A percentile compares a stretch with the other conserved stretches of the same genome.
These are phyloP conservation scores for Scheffersomyces ergatensis DNA, from an alignment of 805 yeast genomes.

Conservation along the genomic window DNA sequence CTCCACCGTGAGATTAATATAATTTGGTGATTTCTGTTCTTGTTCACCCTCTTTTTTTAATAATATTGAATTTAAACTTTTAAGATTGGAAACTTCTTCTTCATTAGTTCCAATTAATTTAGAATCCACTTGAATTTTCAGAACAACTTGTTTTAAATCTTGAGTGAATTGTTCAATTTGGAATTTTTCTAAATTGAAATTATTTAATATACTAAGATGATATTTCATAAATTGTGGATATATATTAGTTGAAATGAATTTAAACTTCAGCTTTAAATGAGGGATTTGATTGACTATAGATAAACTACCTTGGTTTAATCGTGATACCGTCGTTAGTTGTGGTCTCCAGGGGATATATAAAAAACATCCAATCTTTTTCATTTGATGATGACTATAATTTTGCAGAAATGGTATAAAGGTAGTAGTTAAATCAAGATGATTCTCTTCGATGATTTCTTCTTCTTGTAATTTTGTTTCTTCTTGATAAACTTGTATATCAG, in stretches of 20 bases:
- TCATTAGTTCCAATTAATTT: not conserved
- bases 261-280: not conserved
- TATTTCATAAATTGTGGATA: not conserved
- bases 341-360: conserved; percentile 6
- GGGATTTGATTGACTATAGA: conserved; percentile 1
- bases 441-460: not conserved
- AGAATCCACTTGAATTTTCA: not conserved
- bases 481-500: not conserved
- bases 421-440: not conserved
- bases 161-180: not conserved
- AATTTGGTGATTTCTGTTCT: not conserved
- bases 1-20: not conserved
- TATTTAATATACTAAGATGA: not conserved
- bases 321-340: not conserved
- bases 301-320: conserved; percentile 1
- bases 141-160: not conserved
- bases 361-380: conserved; percentile 1
- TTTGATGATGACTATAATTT: conserved; percentile 1
- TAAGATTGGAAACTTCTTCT: not conserved
- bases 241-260: not conserved
- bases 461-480: conserved; percentile 4
- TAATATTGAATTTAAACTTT: not conserved
- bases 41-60: not conserved
- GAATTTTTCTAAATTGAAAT: not conserved
- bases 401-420: conserved; percentile 1